A percentile compares a stretch with the other conserved stretches of the same genome.
Conservation (phyloP, 805 yeast genomes). For the Sugiyamaella qingdaonensis region DNA sequence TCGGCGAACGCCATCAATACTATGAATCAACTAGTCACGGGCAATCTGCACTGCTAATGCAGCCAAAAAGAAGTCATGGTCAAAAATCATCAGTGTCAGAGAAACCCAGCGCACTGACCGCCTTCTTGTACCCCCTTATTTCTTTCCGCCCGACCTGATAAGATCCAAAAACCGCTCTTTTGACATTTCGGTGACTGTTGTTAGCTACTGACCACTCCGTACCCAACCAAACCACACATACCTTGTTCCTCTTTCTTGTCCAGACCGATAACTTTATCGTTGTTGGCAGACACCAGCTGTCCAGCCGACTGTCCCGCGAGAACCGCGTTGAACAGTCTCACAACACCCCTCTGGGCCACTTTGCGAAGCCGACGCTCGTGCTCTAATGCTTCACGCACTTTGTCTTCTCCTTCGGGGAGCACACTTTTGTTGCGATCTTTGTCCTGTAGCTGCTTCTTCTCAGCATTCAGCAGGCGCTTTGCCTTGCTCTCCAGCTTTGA, state of each 20-base stretch:
- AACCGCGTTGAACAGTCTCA: slow-evolving; percentile 77
- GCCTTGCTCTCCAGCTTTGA: slow-evolving; percentile 85
- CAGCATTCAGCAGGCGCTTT: slow-evolving; percentile 59
- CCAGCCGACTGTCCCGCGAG: slow-evolving; percentile 63
- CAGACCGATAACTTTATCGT: slow-evolving; percentile 17
- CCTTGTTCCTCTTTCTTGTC: slow-evolving; percentile 37
- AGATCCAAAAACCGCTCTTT: slow-evolving; percentile 87
- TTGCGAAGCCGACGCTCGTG: slow-evolving; percentile 68
- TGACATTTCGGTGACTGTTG: slow-evolving; percentile 66
- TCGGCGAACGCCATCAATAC: no score
- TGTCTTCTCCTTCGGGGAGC: slow-evolving; percentile 57
- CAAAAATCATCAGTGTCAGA: no score
- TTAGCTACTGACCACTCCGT: slow-evolving; percentile 41
- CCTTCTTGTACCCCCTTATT: neutral
- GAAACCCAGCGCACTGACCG: no score
- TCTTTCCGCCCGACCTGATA: slow-evolving; percentile 42
- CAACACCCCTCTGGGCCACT: slow-evolving; percentile 85
- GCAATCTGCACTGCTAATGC: no score
- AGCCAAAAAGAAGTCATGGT: no score
- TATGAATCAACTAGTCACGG: no score
- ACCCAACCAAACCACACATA: slow-evolving; percentile 28
- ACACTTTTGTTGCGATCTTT: slow-evolving; percentile 64
- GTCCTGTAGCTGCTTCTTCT: slow-evolving; percentile 64
- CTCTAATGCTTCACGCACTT: slow-evolving; percentile 54
- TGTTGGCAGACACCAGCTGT: slow-evolving; percentile 34